phyloP scores from a whole-genome alignment of 129 eudicot species.

The Helianthus tuberosus region DNA sequence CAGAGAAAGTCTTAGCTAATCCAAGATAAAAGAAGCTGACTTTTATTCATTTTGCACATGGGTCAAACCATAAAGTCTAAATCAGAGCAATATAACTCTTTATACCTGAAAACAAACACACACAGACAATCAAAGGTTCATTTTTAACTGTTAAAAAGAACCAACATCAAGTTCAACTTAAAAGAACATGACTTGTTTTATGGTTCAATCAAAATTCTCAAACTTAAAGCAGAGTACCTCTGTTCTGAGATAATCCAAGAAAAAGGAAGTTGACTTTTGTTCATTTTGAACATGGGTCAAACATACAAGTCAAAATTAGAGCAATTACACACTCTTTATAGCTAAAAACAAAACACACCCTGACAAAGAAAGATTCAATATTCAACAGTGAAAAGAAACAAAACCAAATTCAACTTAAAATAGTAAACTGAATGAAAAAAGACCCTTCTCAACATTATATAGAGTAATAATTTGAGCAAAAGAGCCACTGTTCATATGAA shows the following conservation, averaged over 20 bases:
- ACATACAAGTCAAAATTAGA: too few relatives aligned
- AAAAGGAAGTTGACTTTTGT: too few relatives aligned
- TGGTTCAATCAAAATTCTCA: background rate
- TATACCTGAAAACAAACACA: background rate
- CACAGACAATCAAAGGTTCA: background rate
- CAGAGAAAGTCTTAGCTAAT: background rate
- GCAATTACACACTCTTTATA: too few relatives aligned
- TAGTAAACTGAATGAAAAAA: background rate
- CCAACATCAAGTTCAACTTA: background rate
- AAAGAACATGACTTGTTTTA: background rate
- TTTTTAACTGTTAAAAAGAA: background rate
- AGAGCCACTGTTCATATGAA: background rate
- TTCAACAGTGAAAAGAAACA: too few relatives aligned
- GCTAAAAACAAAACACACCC: too few relatives aligned
- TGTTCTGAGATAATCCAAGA: background rate
- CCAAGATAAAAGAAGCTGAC: conserved; percentile 5
- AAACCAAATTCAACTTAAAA: too few relatives aligned
- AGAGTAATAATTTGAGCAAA: too few relatives aligned
- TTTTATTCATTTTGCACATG: background rate
- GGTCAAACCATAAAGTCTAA: background rate
- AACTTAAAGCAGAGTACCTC: conserved; percentile 7
- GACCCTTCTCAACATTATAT: background rate
- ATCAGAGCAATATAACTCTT: background rate
- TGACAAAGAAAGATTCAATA: too few relatives aligned
- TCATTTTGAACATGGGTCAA: too few relatives aligned